Evolutionary conservation across 371 early-diverging fungal genomes (phyloP), one percentile per base, ranked within the genome.

Genomic region (Mortierella sp.): DNA sequence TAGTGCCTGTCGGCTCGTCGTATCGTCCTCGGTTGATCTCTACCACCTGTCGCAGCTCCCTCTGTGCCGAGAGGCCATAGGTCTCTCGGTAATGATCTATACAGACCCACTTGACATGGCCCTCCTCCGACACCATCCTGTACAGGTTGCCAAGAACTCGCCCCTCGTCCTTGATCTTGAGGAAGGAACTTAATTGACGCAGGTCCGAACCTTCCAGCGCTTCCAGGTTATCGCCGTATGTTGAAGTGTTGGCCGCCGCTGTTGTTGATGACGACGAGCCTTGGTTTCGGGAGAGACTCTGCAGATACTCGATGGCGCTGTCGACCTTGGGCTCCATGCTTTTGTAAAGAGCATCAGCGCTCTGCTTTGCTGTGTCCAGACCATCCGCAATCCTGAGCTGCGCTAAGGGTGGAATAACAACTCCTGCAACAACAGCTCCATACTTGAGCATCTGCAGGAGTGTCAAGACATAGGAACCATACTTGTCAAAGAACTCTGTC

Each of bases 31-130:
- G 54, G 31, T 78, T 84, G 50, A 75, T 50, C 26, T 57, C 55
- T 19, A 84, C 78, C 21, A 45, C 72, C 8, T 80, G 78, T 31
- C 47, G 54, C 45, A 84, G 70, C 73, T 75, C 75, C 44, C 70
- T 60, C 21, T 75, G 24, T 50, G 75, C 71, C 1, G 80, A 77
- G 0, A 78, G 74, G 7, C 76, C 63, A 50, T 82, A 82, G 47
- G 72, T 82, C 28, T 77, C 75, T 11, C 84, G 84, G 50, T 80
- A 83, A 31, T 83, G 84, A 31, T 83, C 84, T 1, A 84, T 57
- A 34, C 84, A 84, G 31, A 84, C 84, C 84, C 84, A 84, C 55
- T 84, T 84, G 63, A 81, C 84, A 81, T 81, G 84, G 0, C 84
- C 84, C 44, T 80, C 81, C 3, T 9, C 34, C 24, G 84, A 81